Conservation (phyloP, 257 asterid species). For the Nicotiana undulata region DNA sequence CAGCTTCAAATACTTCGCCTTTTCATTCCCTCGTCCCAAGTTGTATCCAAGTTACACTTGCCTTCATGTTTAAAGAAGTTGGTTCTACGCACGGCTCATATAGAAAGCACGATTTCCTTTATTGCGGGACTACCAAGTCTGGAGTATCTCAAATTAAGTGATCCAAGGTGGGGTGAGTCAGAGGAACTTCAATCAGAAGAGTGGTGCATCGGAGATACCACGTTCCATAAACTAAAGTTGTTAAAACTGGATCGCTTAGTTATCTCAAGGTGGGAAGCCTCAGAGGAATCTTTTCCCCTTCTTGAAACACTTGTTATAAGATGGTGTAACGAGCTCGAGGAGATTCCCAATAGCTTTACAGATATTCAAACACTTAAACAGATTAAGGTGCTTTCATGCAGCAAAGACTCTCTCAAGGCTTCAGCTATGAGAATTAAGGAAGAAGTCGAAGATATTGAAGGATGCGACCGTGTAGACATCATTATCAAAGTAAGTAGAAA, state of each 20-base stretch:
- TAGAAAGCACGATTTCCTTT: background rate
- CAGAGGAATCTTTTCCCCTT: background rate
- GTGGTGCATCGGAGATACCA: background rate
- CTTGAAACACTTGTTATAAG: background rate
- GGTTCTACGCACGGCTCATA: background rate
- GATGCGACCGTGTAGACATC: background rate
- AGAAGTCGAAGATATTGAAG: background rate
- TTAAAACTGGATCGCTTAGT: background rate
- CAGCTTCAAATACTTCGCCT: background rate
- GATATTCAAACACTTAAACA: background rate
- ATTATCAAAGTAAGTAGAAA: background rate
- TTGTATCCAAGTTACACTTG: background rate
- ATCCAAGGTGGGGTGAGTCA: too few relatives aligned
- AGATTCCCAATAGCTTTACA: background rate
- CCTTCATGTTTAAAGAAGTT: background rate
- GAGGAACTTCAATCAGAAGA: background rate
- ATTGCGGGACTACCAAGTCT: background rate
- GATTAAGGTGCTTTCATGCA: background rate
- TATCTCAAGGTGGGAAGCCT: background rate
- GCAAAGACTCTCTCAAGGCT: background rate
- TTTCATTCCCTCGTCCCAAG: rapidly evolving
- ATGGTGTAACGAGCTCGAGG: rapidly evolving
- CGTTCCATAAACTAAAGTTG: background rate
- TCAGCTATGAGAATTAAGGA: background rate
- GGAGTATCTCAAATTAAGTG: background rate